Base-by-base conservation (phyloP, 1,284 basidiomycete genomes). In the Ceraceosorus bombacis region DNA sequence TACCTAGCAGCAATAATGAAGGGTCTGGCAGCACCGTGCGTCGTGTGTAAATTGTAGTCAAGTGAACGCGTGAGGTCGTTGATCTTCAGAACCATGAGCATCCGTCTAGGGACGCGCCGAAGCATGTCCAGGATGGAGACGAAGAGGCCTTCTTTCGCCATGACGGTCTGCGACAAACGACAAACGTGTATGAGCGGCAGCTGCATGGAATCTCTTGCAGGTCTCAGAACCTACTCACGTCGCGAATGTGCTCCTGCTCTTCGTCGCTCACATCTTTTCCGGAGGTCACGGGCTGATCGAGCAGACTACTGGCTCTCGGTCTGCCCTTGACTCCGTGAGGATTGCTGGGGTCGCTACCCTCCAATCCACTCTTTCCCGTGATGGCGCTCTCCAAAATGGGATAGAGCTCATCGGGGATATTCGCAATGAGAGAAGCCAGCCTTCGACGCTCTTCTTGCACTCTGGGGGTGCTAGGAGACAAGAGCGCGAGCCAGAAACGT, bases 1-100 rank as follows among this genome's bases (percentile, higher is more conserved):
- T 90, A 95, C 70, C 90, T 88, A 0, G 92, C 92, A 5, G 89
- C 88, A 62, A 97, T 88, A 48, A 97, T 78, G 78, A 96, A 98
- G 15, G 72, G 70, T 27, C 78, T 69, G 1, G 76, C 72, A 5
- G 71, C 74, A 5, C 81, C 80, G 66, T 83, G 82, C 0, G 83
- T 83, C 0, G 83, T 83, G 36, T 81, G 78, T 49, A 84, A 69
- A 53, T 80, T 79, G n/a, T 77, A 72, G 64, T 83, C 83, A 8
- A 83, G 77, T 82, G 91, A 73, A 38, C 75, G 69, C 8, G 72
- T 71, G 12, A 77, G 66, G 56, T 77, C 75, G 60, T 77, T 77
- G 56, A 77, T 69, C 59, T 77, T 77, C 41, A 77, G 65, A 4
- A 77, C 74, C 75, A 77, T 77, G 13, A 77, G 67, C 74, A 77